phyloP scores from a whole-genome alignment of 345 rosid genomes.

The Moricandia arvensis region DNA sequence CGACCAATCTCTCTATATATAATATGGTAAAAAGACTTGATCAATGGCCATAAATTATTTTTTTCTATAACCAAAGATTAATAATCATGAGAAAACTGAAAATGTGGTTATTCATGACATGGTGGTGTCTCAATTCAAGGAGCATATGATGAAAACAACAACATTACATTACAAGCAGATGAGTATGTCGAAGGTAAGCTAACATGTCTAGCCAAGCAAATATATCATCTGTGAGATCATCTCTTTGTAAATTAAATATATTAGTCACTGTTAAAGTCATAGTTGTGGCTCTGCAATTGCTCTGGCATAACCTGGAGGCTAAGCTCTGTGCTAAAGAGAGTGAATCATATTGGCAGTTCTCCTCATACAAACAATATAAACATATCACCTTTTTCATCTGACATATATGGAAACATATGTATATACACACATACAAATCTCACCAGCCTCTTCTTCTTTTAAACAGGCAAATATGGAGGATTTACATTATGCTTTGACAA shows the following conservation, averaged over 20 bases:
- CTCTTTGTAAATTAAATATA: neutral
- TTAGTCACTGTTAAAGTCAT: neutral
- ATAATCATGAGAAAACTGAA: neutral
- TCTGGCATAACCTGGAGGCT: constrained; percentile 8
- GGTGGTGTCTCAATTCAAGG: neutral
- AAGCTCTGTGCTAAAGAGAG: neutral
- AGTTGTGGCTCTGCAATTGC: neutral
- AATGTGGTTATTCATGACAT: too few relatives aligned
- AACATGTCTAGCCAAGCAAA: neutral
- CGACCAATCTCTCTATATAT: neutral
- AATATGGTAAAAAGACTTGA: neutral
- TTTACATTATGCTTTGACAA: constrained; percentile 23
- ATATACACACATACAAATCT: constrained; percentile 25
- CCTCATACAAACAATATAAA: constrained; percentile 7
- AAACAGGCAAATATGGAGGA: constrained; percentile 20
- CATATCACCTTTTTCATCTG: constrained; percentile 16
- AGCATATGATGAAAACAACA: neutral
- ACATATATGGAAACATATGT: neutral
- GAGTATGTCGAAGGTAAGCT: neutral
- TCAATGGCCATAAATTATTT: neutral
- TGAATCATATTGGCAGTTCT: neutral
- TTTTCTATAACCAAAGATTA: neutral
- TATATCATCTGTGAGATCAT: neutral
- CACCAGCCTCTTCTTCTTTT: constrained; percentile 29
- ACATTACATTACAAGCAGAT: neutral